Evolutionary conservation across 78 protist genomes (phyloP).

Genomic region (Tieghemostelium lacteum): DNA sequence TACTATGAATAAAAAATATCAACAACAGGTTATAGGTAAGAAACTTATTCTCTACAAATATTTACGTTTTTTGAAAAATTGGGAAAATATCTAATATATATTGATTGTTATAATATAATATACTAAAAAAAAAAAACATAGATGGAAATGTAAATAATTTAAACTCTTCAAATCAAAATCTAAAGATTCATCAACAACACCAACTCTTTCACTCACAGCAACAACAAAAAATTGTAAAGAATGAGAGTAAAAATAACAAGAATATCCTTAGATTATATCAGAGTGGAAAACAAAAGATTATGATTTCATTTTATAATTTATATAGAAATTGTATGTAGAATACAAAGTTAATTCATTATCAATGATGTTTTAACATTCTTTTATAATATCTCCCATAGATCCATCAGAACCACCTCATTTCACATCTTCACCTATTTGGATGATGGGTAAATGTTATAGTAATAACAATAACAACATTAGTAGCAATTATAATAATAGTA

Average conservation of each 20-base stretch:
- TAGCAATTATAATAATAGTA: background rate
- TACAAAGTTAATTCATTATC: background rate
- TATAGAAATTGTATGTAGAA: constrained; percentile 53
- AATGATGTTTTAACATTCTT: background rate
- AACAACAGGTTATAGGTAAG: too few species aligned
- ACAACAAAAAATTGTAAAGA: constrained; percentile 31
- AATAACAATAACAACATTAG: constrained; percentile 5
- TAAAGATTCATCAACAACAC: too few species aligned
- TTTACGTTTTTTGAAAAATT: too few species aligned
- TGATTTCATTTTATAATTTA: constrained; percentile 68
- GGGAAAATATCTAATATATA: too few species aligned
- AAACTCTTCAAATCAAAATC: too few species aligned
- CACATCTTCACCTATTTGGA: constrained; percentile 37
- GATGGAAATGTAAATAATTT: too few species aligned
- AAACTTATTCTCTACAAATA: too few species aligned
- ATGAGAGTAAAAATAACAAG: too few species aligned
- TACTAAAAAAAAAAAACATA: too few species aligned
- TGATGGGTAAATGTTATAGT: constrained; percentile 39
- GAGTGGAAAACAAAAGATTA: constrained; percentile 57
- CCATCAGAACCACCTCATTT: constrained; percentile 38
- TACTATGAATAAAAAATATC: too few species aligned
- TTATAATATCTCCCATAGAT: background rate
- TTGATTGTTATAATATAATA: too few species aligned
- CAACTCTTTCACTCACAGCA: background rate
- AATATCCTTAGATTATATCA: constrained; percentile 18